These are phyloP conservation scores for Lomentospora prolificans DNA, from an alignment of 2,329 filamentous ascomycete genomes.

Conservation along the genomic window DNA sequence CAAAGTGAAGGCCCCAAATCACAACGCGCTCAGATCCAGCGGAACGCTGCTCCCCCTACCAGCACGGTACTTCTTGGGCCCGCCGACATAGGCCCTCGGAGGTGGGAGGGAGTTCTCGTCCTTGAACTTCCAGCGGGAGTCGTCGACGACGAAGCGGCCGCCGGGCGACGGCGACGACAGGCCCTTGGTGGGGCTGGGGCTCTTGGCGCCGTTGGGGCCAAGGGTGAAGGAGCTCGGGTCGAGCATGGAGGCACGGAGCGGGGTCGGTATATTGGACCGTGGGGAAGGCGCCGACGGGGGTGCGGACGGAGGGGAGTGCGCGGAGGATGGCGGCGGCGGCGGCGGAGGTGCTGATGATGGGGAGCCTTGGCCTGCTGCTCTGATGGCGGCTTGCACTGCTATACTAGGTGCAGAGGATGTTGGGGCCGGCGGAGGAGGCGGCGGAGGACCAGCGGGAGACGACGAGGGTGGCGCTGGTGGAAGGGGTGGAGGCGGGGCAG, in stretches of 20 bases:
- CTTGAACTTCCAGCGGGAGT: conserved; percentile 79
- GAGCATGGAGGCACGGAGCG: conserved; percentile 51
- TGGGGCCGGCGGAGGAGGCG: conserved; percentile 25
- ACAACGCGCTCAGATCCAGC: conserved; percentile 61
- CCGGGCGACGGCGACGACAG: conserved; percentile 21
- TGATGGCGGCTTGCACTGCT: conserved; percentile 33
- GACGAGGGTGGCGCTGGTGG: conserved; percentile 18
- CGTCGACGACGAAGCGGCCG: conserved; percentile 53
- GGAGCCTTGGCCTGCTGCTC: conserved; percentile 31
- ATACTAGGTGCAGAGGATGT: conserved; percentile 25
- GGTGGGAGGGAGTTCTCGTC: conserved; percentile 74
- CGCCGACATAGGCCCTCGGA: conserved; percentile 70
- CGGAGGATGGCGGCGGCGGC: conserved; percentile 24
- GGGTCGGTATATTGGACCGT: conserved; percentile 21
- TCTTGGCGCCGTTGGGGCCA: conserved; percentile 49
- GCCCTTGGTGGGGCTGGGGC: conserved; percentile 33
- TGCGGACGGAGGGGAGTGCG: conserved; percentile 22
- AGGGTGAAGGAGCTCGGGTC: conserved; percentile 71
- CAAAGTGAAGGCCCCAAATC: neutral
- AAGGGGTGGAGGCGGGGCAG: conserved; percentile 33
- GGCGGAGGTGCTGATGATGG: conserved; percentile 24
- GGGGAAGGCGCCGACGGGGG: conserved; percentile 26
- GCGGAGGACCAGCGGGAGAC: conserved; percentile 14
- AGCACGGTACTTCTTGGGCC: conserved; percentile 70
- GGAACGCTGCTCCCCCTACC: conserved; percentile 92